Evolutionary conservation across 2,329 filamentous ascomycete species (phyloP), one percentile per base, ranked within the genome.

Genomic region (Penicillium capsulatum): DNA sequence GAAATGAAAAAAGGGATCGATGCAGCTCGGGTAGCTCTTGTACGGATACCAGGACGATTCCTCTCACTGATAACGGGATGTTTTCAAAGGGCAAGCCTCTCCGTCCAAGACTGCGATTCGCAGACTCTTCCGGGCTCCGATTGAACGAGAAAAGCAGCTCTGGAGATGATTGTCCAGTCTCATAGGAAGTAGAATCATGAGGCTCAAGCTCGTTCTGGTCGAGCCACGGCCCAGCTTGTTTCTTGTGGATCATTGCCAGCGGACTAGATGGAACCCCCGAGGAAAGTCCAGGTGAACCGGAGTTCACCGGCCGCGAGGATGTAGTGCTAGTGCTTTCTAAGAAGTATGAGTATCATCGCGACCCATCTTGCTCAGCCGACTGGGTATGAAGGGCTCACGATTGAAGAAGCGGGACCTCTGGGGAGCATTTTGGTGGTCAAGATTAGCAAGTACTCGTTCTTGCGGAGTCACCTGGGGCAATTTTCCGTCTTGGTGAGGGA

Each of bases 1-100:
- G 75, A 49, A 84, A 92, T 0, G 80, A 75, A 53, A 92, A 94
- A 0, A 91, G 60, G 1, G 76, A 66, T 15, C 80, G 77, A 49
- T 88, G 79, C 26, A 75, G 77, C 63, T 90, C 83, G 2, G 86
- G 82, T 1, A 92, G 67, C 8, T 75, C 71, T 42, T 76, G 68
- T 1, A 75, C 70, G 10, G 79, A 72, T 11, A 84, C 66, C 10
- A 84, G 71, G 27, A 69, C 66, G 44, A 85, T 81, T 0, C 80
- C 81, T 59, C 79, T 75, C 31, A 77, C 67, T 1, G 66, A 51
- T 19, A 55, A 30, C 41, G 54, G 50, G 20, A 60, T 47, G 40
- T 66, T 45, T 38, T 46, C 32, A n/a, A 60, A 63, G 3, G 27
- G 37, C 10, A 40, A 37, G 7, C 15, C 36, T 7, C 17, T 42